Conservation (phyloP, 2,329 filamentous ascomycete genomes). For the Colletotrichum chlorophyti region DNA sequence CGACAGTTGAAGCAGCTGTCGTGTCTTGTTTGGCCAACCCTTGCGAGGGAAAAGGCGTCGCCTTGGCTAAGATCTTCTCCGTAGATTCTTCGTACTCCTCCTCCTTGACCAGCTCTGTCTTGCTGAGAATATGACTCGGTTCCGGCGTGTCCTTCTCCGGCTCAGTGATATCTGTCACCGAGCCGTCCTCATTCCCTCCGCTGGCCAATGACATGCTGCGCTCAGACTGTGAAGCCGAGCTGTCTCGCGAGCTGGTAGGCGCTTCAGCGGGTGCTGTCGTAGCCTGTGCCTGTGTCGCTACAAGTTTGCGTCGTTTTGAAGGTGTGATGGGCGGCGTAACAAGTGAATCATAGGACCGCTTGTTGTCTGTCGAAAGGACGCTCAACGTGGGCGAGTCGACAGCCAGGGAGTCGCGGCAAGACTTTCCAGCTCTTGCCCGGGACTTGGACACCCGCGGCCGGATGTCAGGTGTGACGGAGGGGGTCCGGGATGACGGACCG, state of each 20-base stretch:
- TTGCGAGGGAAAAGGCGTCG: slow-evolving; percentile 14
- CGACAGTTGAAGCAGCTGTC: not conserved
- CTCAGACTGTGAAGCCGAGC: slow-evolving; percentile 43
- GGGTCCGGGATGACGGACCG: slow-evolving; percentile 58
- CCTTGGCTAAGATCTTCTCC: slow-evolving; percentile 27
- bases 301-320: slow-evolving; percentile 54
- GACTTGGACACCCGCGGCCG: slow-evolving; percentile 33
- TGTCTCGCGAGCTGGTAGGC: slow-evolving; percentile 43
- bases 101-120: slow-evolving; percentile 38
- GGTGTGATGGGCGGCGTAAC: slow-evolving; percentile 64
- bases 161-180: slow-evolving; percentile 54
- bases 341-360: slow-evolving; percentile 50
- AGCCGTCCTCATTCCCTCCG: slow-evolving; percentile 38
- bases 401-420: slow-evolving; percentile 28
- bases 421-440: slow-evolving; percentile 33
- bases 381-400: slow-evolving; percentile 34
- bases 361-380: slow-evolving; percentile 39
- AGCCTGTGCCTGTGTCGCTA: slow-evolving; percentile 36
- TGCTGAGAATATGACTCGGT: slow-evolving; percentile 40
- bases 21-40: not conserved
- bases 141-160: slow-evolving; percentile 56
- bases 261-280: slow-evolving; percentile 20
- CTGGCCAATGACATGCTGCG: slow-evolving; percentile 40
- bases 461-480: slow-evolving; percentile 48
- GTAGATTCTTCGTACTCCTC: slow-evolving; percentile 38